Evolutionary conservation across 257 asterid genomes (phyloP), one percentile per base, ranked within the genome.

Genomic region (Gentiana dahurica): DNA sequence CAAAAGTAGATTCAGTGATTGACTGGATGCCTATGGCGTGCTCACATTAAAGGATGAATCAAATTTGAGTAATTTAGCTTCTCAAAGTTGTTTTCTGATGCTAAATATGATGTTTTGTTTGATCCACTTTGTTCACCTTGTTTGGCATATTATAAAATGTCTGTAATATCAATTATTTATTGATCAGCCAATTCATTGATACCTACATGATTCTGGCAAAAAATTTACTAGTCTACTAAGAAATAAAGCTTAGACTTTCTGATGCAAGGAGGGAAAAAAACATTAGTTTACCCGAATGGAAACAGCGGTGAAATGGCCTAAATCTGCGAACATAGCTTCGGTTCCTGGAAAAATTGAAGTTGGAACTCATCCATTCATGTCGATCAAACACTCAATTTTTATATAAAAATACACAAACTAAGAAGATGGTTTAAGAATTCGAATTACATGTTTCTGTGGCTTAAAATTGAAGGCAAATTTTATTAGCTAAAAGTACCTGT

Each of bases 251-350:
- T 15, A 5, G n/a, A 6, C 46, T 5, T n/a, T 1, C 52, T 43
- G 62, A 45, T 59, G 38, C 48, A 57, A 49, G 35, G 48, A 50
- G 65, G 63, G 41, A 66, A 69, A 54, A 5, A 34, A 32, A 36
- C 47, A 24, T 24, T 24, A 24, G 63, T 72, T 75, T 78, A 85
- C 96, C 86, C 92, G 72, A 65, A 87, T 77, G 38, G 98, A 83
- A 66, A 49, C 49, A 56, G 93, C 78, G 58, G 84, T 81, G 69
- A 91, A 91, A 83, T 91, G 98, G 65, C 98, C 98, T 72, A 91
- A 88, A 75, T 91, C 95, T 32, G 98, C 98, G 71, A 83, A 91
- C 98, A 91, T 87, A 53, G 98, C 95, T 74, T 91, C 98, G 12
- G 98, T 85, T 66, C 98, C 98, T 91, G 75, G 53, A 55, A 57